Evolutionary conservation across 108 stramenopile genomes (phyloP).

Genomic region (Craspedostauros australis): DNA sequence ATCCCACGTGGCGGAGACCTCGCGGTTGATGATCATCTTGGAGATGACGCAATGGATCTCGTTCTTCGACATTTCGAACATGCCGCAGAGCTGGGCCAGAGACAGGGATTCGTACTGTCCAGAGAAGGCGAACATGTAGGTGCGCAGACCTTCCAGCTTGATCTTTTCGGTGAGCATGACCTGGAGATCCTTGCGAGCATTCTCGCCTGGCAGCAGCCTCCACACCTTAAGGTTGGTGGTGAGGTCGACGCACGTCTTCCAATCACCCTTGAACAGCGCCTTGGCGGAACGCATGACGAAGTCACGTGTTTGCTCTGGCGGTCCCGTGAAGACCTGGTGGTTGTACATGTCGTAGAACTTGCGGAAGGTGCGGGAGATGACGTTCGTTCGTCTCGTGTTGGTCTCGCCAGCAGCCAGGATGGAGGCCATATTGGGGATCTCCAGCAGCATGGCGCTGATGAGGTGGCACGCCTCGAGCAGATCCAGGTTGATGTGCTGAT

Average conservation of each 20-base stretch:
- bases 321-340: slow-evolving; percentile 96
- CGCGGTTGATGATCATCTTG: slow-evolving; percentile 98
- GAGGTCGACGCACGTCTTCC: slow-evolving; percentile 84
- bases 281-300: slow-evolving; percentile 92
- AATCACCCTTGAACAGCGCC: slow-evolving; percentile 87
- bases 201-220: slow-evolving; percentile 89
- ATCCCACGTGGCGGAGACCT: slow-evolving; percentile 96
- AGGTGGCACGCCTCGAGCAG: slow-evolving; percentile 94
- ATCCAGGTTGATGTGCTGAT: slow-evolving; percentile 96
- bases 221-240: slow-evolving; percentile 85
- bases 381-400: slow-evolving; percentile 45
- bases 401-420: slow-evolving; percentile 6
- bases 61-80: slow-evolving; percentile 92
- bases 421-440: slow-evolving; percentile 96
- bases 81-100: slow-evolving; percentile 81
- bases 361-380: slow-evolving; percentile 91
- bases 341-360: slow-evolving; percentile 88
- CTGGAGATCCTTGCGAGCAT: slow-evolving; percentile 62
- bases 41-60: slow-evolving; percentile 91
- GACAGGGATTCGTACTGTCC: slow-evolving; percentile 90
- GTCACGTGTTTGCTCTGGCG: slow-evolving; percentile 97
- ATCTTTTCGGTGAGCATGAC: slow-evolving; percentile 84
- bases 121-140: slow-evolving; percentile 89
- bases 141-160: slow-evolving; percentile 94
- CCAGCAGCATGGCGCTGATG: slow-evolving; percentile 96